phyloP scores from a whole-genome alignment of 148 eudicot species.

The Mesembryanthemum crystallinum region DNA sequence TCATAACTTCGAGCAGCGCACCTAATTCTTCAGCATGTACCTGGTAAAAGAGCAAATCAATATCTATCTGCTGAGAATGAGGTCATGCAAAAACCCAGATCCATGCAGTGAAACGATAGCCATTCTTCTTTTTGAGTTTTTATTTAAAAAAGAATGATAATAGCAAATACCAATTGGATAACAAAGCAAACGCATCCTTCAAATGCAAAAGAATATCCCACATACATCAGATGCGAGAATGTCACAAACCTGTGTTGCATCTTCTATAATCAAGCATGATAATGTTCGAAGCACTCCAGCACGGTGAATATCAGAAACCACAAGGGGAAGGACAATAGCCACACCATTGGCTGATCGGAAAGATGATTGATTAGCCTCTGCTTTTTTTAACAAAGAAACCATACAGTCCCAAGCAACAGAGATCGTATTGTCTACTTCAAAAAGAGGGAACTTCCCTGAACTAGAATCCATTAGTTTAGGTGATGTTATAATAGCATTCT shows the following conservation, averaged over 20 bases:
- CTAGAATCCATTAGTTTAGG: slow-evolving; percentile 86
- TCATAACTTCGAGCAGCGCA: slow-evolving; percentile 72
- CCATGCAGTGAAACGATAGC: background rate
- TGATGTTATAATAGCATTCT: slow-evolving; percentile 86
- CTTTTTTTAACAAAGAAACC: slow-evolving; percentile 87
- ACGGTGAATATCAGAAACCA: slow-evolving; percentile 85
- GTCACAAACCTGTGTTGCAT: slow-evolving; percentile 64
- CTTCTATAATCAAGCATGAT: slow-evolving; percentile 90
- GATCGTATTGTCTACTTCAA: slow-evolving; percentile 72
- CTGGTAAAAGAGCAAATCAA: slow-evolving; percentile 39
- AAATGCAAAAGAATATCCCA: background rate
- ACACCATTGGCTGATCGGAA: slow-evolving; percentile 92
- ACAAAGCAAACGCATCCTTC: background rate
- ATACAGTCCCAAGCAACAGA: slow-evolving; percentile 92
- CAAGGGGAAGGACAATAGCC: slow-evolving; percentile 70
- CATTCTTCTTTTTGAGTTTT: background rate
- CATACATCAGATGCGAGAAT: background rate
- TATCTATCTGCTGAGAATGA: background rate
- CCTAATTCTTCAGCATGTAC: slow-evolving; percentile 92
- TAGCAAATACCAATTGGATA: background rate
- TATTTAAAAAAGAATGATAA: background rate
- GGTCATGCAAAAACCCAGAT: background rate
- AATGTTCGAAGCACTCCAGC: slow-evolving; percentile 85
- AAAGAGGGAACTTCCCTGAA: slow-evolving; percentile 82
- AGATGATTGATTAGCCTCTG: slow-evolving; percentile 86